A percentile compares a stretch with the other conserved stretches of the same genome.
phyloP scores from a whole-genome alignment of 768 basidiomycete species.

The Psilocybe cyanescens region DNA sequence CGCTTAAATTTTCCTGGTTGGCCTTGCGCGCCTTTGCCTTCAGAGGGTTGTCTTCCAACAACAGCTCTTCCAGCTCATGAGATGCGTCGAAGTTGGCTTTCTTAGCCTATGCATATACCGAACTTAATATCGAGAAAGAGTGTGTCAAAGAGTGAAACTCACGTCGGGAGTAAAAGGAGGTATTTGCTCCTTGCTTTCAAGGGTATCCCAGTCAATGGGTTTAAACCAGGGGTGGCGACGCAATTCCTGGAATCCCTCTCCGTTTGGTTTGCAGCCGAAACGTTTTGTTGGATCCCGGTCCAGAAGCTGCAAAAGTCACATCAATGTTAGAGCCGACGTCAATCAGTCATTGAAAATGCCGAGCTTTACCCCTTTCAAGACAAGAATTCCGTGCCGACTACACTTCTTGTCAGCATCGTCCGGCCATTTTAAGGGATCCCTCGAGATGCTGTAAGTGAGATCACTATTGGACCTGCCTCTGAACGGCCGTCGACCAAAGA shows the following conservation, averaged over 20 bases:
- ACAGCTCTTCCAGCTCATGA: constrained; percentile 94
- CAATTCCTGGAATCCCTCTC: constrained; percentile 81
- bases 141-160: constrained; percentile 30
- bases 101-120: constrained; percentile 67
- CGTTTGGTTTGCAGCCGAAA: constrained; percentile 79
- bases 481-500: constrained; percentile 92
- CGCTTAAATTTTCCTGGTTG: constrained; percentile 85
- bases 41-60: constrained; percentile 95
- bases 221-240: constrained; percentile 86
- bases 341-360: constrained; percentile 5
- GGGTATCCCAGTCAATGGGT: constrained; percentile 85
- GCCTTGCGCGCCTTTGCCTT: constrained; percentile 93
- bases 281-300: constrained; percentile 85
- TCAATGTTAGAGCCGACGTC: constrained; percentile 7
- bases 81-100: constrained; percentile 99
- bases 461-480: constrained; percentile 92
- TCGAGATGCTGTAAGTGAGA: constrained; percentile 89
- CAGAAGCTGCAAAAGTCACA: constrained; percentile 61
- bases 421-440: constrained; percentile 87
- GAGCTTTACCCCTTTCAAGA: constrained; percentile 76
- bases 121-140: constrained; percentile 12
- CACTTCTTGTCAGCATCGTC: constrained; percentile 86
- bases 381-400: constrained; percentile 75
- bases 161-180: constrained; percentile 94
- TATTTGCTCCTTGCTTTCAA: constrained; percentile 74